Conservation (phyloP, 2,329 filamentous ascomycete genomes). For the Scedosporium aurantiacum region DNA sequence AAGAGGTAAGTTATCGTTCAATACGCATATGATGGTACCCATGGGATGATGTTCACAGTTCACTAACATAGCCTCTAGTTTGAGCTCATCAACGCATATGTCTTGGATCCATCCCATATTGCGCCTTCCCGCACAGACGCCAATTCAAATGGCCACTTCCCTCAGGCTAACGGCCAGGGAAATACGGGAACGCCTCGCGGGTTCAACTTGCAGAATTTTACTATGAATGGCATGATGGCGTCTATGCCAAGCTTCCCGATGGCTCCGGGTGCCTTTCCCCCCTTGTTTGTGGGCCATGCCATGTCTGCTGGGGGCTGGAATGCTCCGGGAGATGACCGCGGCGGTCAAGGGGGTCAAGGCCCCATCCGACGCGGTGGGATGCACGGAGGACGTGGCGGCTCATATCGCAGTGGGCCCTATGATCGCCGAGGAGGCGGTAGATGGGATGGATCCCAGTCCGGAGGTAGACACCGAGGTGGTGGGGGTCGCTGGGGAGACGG, state of each 20-base stretch:
- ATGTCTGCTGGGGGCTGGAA: conserved; percentile 32
- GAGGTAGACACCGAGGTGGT: conserved; percentile 28
- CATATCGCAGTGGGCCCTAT: conserved; percentile 60
- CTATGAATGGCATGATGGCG: conserved; percentile 46
- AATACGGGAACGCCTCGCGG: conserved; percentile 79
- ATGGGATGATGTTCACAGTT: neutral
- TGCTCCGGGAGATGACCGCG: conserved; percentile 41
- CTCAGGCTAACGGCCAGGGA: conserved; percentile 63
- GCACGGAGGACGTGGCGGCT: conserved; percentile 32
- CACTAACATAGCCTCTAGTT: conserved; percentile 42
- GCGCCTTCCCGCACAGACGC: conserved; percentile 86
- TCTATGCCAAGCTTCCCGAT: conserved; percentile 46
- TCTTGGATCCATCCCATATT: conserved; percentile 88
- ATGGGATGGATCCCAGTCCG: conserved; percentile 27
- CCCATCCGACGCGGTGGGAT: conserved; percentile 58
- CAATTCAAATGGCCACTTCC: conserved; percentile 93
- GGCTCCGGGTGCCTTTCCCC: conserved; percentile 34
- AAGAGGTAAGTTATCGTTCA: conserved; percentile 60
- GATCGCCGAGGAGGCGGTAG: conserved; percentile 53
- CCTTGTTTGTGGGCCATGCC: conserved; percentile 42
- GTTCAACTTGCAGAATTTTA: conserved; percentile 72
- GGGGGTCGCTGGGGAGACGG: conserved; percentile 59
- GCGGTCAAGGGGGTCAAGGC: conserved; percentile 36
- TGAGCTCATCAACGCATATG: conserved; percentile 84
- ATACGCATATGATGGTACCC: neutral